These are phyloP conservation scores for Taphrina pruni DNA, from an alignment of 1,139 yeast genomes.

Conservation along the genomic window DNA sequence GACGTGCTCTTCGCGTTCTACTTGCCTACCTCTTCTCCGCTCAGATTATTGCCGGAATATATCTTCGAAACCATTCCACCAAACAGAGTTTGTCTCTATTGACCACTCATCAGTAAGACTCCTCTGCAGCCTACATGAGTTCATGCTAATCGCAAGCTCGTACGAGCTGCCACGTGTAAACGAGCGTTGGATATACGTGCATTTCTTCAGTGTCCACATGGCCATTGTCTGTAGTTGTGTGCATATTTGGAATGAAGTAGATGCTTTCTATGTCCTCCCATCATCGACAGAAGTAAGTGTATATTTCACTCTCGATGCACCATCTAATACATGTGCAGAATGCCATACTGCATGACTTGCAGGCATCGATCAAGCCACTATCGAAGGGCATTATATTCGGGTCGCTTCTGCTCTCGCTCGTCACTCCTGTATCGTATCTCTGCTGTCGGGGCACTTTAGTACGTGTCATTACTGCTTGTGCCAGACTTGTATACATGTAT, in stretches of 20 bases:
- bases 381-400: neutral
- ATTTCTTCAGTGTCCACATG: slow-evolving; percentile 7
- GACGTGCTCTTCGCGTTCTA: slow-evolving; percentile 2
- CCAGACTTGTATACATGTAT: slow-evolving; percentile 2
- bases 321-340: neutral
- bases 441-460: neutral
- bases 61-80: slow-evolving; percentile 7
- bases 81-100: slow-evolving; percentile 3
- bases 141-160: slow-evolving; percentile 3
- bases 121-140: neutral
- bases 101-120: slow-evolving; percentile 16
- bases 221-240: neutral
- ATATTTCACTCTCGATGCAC: neutral
- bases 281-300: neutral
- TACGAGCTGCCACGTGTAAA: slow-evolving; percentile 37
- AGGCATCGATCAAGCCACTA: neutral
- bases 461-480: slow-evolving; percentile 8
- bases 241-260: slow-evolving; percentile 17
- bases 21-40: slow-evolving; percentile 13
- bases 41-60: neutral
- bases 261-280: slow-evolving; percentile 2
- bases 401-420: neutral
- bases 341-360: slow-evolving; percentile 1
- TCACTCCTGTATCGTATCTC: neutral
- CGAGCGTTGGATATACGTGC: slow-evolving; percentile 34